These are phyloP conservation scores for Colletotrichum acutatum DNA, from an alignment of 2,329 filamentous ascomycete genomes.

Conservation along the genomic window DNA sequence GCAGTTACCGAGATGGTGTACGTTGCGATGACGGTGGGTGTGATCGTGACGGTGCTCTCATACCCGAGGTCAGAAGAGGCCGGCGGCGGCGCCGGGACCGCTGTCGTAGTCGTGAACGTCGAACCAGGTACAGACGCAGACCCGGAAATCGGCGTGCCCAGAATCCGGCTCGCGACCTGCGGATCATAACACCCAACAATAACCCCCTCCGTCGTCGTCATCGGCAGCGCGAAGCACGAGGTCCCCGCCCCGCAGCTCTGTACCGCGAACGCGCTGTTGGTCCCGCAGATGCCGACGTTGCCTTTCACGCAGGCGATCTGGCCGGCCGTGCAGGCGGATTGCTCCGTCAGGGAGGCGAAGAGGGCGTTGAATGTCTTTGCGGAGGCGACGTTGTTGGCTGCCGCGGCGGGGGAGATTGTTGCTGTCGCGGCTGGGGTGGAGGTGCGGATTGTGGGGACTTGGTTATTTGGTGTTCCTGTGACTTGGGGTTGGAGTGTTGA, in stretches of 20 bases:
- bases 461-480: constrained; percentile 50
- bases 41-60: constrained; percentile 21
- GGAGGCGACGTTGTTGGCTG: constrained; percentile 57
- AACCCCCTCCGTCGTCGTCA: constrained; percentile 59
- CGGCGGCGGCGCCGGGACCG: not conserved
- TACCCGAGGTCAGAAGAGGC: not conserved
- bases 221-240: constrained; percentile 65
- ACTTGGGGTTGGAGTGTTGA: constrained; percentile 3
- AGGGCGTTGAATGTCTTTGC: constrained; percentile 59
- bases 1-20: constrained; percentile 31
- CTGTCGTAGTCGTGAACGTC: not conserved
- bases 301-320: constrained; percentile 66
- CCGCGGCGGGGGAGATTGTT: constrained; percentile 53
- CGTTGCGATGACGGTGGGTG: constrained; percentile 22
- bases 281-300: constrained; percentile 58
- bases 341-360: constrained; percentile 55
- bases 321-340: constrained; percentile 57
- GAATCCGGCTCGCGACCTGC: constrained; percentile 51
- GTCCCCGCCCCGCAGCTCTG: constrained; percentile 47
- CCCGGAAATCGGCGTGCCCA: constrained; percentile 46
- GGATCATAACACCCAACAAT: constrained; percentile 59
- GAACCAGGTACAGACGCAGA: constrained; percentile 35
- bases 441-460: constrained; percentile 55
- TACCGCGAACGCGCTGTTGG: constrained; percentile 54
- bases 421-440: constrained; percentile 49